Percentiles rank a stretch among this genome's conserved stretches.
Evolutionary conservation across 768 basidiomycete species (phyloP).

Genomic region (Serendipita sp.): DNA sequence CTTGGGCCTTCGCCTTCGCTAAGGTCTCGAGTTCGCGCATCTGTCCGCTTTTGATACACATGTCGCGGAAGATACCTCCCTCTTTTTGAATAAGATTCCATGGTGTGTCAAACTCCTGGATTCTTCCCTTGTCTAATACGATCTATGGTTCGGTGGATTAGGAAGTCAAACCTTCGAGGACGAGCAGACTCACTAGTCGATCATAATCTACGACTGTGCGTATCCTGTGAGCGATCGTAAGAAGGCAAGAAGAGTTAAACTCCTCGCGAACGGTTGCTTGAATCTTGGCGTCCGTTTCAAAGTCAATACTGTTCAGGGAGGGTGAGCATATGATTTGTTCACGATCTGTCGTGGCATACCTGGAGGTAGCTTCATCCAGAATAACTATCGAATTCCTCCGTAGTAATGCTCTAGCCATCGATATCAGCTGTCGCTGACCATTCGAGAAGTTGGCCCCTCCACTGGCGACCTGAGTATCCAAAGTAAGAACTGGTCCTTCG

Average conservation of each 20-base stretch:
- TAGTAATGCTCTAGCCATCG: slow-evolving; percentile 16
- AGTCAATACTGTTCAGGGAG: slow-evolving; percentile 10
- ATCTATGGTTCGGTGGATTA: slow-evolving; percentile 18
- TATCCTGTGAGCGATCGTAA: slow-evolving; percentile 14
- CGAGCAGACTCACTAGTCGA: slow-evolving; percentile 16
- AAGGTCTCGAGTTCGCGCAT: background rate
- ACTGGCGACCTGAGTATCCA: slow-evolving; percentile 21
- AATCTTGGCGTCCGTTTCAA: slow-evolving; percentile 18
- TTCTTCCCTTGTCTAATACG: slow-evolving; percentile 21
- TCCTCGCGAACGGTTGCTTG: slow-evolving; percentile 24
- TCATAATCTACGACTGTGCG: slow-evolving; percentile 18
- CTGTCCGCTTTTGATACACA: slow-evolving; percentile 41
- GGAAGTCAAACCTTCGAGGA: background rate
- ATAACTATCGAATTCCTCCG: slow-evolving; percentile 14
- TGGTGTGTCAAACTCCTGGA: slow-evolving; percentile 14
- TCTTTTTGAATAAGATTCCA: slow-evolving; percentile 6
- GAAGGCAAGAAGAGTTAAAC: slow-evolving; percentile 20
- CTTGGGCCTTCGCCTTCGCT: background rate
- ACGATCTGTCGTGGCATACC: background rate
- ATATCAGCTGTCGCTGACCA: slow-evolving; percentile 25
- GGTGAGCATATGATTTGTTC: background rate
- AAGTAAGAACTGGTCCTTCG: slow-evolving; percentile 13
- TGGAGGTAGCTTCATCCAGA: slow-evolving; percentile 14
- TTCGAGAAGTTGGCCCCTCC: slow-evolving; percentile 28
- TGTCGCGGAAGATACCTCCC: slow-evolving; percentile 35